Evolutionary conservation across 2,329 filamentous ascomycete species (phyloP).

Genomic region (Alternaria triticimaculans): DNA sequence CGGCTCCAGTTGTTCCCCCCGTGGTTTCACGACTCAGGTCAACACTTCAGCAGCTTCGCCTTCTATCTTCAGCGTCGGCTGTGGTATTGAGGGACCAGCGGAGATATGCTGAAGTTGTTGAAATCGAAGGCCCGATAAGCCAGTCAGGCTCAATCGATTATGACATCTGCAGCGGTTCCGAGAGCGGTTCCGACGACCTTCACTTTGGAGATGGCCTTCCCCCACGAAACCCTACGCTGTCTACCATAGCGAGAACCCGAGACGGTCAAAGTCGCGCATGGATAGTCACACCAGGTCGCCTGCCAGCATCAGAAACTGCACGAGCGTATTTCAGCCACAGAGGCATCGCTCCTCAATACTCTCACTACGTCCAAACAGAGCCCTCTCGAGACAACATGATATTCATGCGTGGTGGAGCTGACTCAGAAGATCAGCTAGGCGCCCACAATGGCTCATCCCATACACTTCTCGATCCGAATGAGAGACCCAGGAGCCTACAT

Average conservation of each 20-base stretch:
- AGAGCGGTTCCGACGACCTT: neutral
- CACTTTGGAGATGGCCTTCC: conserved; percentile 4
- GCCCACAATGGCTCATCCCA: neutral
- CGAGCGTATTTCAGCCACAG: neutral
- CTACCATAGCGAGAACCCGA: neutral
- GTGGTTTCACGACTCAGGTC: neutral
- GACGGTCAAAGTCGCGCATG: neutral
- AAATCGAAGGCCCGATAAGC: neutral
- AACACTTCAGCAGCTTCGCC: neutral
- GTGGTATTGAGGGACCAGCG: neutral
- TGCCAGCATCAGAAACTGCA: neutral
- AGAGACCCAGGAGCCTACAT: neutral
- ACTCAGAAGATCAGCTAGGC: neutral
- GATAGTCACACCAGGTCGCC: conserved; percentile 5
- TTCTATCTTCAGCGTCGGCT: neutral
- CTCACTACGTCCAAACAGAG: neutral
- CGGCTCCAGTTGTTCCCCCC: neutral
- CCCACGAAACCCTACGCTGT: neutral
- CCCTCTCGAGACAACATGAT: neutral
- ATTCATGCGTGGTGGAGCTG: conserved; percentile 3
- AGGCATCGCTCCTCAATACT: neutral
- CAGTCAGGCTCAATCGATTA: neutral
- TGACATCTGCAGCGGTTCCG: neutral
- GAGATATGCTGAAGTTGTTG: neutral
- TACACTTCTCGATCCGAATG: neutral